phyloP scores from a whole-genome alignment of 768 basidiomycete species.

The Boletus rubropictus region DNA sequence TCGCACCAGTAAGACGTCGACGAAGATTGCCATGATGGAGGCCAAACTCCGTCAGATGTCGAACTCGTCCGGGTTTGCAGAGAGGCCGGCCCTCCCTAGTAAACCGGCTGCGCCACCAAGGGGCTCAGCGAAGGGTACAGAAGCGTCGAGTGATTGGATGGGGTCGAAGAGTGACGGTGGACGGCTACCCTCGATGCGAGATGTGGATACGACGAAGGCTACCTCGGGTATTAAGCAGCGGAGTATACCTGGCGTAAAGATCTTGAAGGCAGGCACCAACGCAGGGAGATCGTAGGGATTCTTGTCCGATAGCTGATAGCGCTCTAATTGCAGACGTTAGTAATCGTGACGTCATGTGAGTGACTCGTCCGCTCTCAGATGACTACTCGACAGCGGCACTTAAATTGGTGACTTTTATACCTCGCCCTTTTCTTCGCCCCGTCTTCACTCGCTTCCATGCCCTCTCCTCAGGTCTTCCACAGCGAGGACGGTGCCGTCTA shows the following conservation, averaged over 20 bases:
- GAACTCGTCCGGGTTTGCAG: constrained; percentile 19
- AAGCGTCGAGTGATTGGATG: too few species aligned
- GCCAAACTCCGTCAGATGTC: constrained; percentile 87
- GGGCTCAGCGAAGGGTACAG: too few species aligned
- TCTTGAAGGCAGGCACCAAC: constrained; percentile 20
- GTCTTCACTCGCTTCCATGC: constrained; percentile 39
- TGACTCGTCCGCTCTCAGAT: too few species aligned
- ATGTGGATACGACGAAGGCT: constrained; percentile 15
- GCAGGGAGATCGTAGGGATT: constrained; percentile 6
- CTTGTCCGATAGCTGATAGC: constrained; percentile 3
- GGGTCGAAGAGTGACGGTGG: constrained; percentile 1
- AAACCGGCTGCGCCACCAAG: constrained; percentile 12
- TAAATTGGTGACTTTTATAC: constrained; percentile 20
- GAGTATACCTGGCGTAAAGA: constrained; percentile 31
- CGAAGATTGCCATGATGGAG: constrained; percentile 94
- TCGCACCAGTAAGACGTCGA: constrained; percentile 51
- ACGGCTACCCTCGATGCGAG: background rate
- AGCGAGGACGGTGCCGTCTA: constrained; percentile 57
- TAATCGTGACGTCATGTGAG: too few species aligned
- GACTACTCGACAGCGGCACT: constrained; percentile 27
- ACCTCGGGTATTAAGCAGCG: constrained; percentile 23
- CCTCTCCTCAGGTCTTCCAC: constrained; percentile 54
- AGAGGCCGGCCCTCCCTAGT: constrained; percentile 19
- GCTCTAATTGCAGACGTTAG: too few species aligned
- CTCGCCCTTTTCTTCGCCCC: background rate